These are phyloP conservation scores for Saccharomycopsis babjevae DNA, from an alignment of 805 yeast genomes.

Conservation along the genomic window DNA sequence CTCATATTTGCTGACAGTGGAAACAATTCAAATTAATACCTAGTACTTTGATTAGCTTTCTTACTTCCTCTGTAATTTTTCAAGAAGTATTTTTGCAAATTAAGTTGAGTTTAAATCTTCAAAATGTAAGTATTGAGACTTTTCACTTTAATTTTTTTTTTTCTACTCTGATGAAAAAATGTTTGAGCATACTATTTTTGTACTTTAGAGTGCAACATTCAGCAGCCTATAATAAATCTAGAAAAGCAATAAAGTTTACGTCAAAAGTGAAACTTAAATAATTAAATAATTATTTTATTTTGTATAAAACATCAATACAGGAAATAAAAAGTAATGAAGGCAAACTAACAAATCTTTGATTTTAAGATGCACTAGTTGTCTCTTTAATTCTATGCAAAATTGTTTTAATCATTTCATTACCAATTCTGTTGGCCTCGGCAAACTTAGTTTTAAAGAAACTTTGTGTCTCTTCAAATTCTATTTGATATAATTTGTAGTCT, in stretches of 20 bases:
- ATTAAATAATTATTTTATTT: too few species aligned
- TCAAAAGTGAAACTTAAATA: too few species aligned
- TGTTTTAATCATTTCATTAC: slow-evolving; percentile 88
- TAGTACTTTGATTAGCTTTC: background rate
- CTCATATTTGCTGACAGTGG: slow-evolving; percentile 1
- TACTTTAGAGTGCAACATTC: background rate
- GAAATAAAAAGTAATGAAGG: background rate
- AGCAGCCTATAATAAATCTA: background rate
- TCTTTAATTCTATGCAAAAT: slow-evolving; percentile 32
- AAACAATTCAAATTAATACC: background rate
- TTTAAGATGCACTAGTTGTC: background rate
- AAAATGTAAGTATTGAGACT: background rate
- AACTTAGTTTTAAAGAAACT: slow-evolving; percentile 78
- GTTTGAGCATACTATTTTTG: background rate
- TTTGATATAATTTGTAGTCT: slow-evolving; percentile 59
- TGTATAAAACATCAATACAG: background rate
- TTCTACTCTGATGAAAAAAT: too few species aligned
- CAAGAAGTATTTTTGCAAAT: background rate
- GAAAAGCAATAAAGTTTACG: too few species aligned
- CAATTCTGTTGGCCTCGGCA: slow-evolving; percentile 77
- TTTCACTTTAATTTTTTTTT: background rate
- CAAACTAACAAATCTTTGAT: background rate
- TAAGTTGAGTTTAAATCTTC: background rate
- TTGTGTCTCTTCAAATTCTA: slow-evolving; percentile 70
- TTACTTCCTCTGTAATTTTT: background rate